Conservation (phyloP, 805 yeast genomes). For the Yarrowia bubula region DNA sequence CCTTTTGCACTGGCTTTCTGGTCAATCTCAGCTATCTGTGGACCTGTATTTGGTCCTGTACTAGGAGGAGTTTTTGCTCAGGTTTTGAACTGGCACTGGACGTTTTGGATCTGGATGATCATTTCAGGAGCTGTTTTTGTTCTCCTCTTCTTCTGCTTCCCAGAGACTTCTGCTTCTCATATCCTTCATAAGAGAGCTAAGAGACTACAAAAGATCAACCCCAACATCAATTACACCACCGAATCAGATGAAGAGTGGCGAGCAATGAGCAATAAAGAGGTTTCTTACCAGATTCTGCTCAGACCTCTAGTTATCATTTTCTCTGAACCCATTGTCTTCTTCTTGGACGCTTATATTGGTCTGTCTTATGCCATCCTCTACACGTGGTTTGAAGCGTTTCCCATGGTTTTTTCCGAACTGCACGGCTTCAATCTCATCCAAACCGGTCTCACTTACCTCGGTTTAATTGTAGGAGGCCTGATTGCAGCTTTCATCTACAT, state of each 20-base stretch:
- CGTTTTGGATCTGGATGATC: constrained; percentile 46
- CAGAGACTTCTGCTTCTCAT: constrained; percentile 52
- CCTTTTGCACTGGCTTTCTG: constrained; percentile 53
- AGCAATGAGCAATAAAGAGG: constrained; percentile 27
- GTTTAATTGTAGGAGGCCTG: constrained; percentile 46
- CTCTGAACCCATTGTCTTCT: constrained; percentile 52
- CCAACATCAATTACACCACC: constrained; percentile 47
- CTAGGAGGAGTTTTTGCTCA: constrained; percentile 51
- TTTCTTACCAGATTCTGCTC: constrained; percentile 29
- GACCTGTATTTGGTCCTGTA: constrained; percentile 56
- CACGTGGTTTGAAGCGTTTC: constrained; percentile 57
- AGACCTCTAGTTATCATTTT: constrained; percentile 47
- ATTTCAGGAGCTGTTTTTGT: constrained; percentile 39
- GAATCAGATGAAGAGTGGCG: constrained; percentile 47
- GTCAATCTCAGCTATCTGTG: constrained; percentile 53
- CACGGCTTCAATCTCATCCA: constrained; percentile 48
- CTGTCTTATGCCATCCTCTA: constrained; percentile 51
- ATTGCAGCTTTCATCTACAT: constrained; percentile 29
- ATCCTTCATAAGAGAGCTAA: constrained; percentile 50
- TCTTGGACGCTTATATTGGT: constrained; percentile 50
- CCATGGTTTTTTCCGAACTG: constrained; percentile 47
- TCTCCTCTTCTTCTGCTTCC: constrained; percentile 46
- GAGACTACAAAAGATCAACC: constrained; percentile 47
- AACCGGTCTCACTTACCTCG: constrained; percentile 47
- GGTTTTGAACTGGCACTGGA: constrained; percentile 53